Base-by-base conservation (phyloP, 2,329 filamentous ascomycete genomes). In the Fusarium sp. region DNA sequence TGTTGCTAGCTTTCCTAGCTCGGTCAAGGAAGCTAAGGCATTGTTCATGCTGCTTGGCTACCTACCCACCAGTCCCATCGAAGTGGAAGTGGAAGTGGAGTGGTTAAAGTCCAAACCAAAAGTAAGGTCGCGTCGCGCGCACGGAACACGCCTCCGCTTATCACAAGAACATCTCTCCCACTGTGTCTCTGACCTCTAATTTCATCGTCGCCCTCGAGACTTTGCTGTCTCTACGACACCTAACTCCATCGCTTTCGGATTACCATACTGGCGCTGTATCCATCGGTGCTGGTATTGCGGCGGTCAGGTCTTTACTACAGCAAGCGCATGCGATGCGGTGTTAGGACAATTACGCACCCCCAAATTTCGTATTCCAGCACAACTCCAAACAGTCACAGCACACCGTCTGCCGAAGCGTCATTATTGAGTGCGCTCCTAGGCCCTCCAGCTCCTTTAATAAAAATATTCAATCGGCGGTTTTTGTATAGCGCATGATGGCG, bases 401-500 rank as follows among this genome's bases (percentile, higher is more conserved):
- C 44, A 58, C 29, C 36, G 35, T 46, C 39, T 31, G 44, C 44
- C 56, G 52, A 49, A 39, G 36, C 56, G 44, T 46, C 58, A 55
- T 44, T 25, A n/a, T 33, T 35, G 31, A 22, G 44, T 31, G 27
- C 36, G 22, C 29, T 29, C 33, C 25, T 45, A 54, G n/a, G 36
- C 17, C 35, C 39, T 31, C 13, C 36, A 45, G 12, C 8, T 41
- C 49, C 20, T 20, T 17, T 35, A 47, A 36, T 39, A 22, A 22
- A 55, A 31, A 13, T 41, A 61, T 27, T 50, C 44, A 33, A 60
- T 25, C 41, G 17, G 57, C 54, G 63, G 39, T 39, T 54, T 41
- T 46, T 52, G 46, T 63, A 65, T 62, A 72, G 72, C 75, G 71
- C 77, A 78, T 65, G 74, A 82, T 82, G 80, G 75, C 80, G 78